Evolutionary conservation across 495 filamentous ascomycete species (phyloP).

Genomic region (Penicillium cataractarum): DNA sequence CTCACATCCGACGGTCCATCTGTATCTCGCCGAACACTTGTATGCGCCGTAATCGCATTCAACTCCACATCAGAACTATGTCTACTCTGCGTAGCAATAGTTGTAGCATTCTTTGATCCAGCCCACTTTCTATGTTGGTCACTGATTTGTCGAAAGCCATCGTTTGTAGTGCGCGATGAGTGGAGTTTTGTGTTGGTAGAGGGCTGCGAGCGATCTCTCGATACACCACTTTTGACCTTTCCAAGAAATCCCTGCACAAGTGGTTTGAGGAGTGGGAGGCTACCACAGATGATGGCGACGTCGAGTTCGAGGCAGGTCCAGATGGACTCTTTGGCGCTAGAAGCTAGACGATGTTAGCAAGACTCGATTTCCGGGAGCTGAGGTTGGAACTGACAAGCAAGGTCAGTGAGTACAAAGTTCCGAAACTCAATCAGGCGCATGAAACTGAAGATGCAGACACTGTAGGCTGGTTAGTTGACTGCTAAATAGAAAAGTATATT

Average conservation of each 20-base stretch:
- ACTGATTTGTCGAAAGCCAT: neutral
- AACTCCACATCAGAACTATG: neutral
- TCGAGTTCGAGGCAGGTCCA: constrained; percentile 58
- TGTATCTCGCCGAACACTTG: neutral
- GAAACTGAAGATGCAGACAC: constrained; percentile 35
- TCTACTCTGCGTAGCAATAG: neutral
- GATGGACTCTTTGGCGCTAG: constrained; percentile 18
- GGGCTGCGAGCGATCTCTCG: neutral
- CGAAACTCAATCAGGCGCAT: constrained; percentile 28
- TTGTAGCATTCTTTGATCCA: neutral
- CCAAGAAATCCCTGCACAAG: constrained; percentile 12
- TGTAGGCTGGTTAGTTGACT: constrained; percentile 7
- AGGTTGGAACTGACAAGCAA: constrained; percentile 22
- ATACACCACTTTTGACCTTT: neutral
- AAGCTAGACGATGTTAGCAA: neutral
- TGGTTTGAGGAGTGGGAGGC: constrained; percentile 42
- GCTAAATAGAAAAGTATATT: neutral
- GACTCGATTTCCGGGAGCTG: neutral
- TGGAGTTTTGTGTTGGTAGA: neutral
- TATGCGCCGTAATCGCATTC: neutral
- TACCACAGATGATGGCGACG: constrained; percentile 54
- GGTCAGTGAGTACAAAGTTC: constrained; percentile 18
- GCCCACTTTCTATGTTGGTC: neutral
- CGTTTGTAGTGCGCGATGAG: neutral
- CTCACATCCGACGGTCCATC: neutral